Evolutionary conservation across 257 asterid genomes (phyloP), one percentile per base, ranked within the genome.

Genomic region (Rubia yunnanensis): DNA sequence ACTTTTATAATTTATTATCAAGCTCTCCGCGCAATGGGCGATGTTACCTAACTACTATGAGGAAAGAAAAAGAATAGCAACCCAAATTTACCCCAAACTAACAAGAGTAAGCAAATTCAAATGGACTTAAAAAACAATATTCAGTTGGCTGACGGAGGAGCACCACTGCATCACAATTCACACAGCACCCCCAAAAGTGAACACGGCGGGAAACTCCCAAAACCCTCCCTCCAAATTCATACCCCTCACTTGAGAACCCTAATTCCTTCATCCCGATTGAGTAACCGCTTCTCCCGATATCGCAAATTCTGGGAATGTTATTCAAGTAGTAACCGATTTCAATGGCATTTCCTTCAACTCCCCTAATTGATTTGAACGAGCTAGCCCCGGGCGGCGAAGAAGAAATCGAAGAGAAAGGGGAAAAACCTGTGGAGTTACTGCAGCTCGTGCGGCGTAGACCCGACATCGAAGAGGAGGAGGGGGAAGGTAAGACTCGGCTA

Each of bases 131-230:
- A 52, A 53, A 53, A 20, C 59, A 53, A 10, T 23, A 53, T 53
- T 53, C 28, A 53, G 15, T 6, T 3, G 52, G 7, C 44, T 7
- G 44, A 18, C 53, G 5, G 53, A 46, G 27, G 57, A 48, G 54
- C 26, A n/a, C 59, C 59, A 23, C 24, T 26, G 57, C 59, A 53
- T 20, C 59, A 53, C 59, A 23, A 20, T 53, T 53, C 31, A 23
- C 31, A 18, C 63, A 4, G 18, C 63, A 1, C 31, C 48, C 48
- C 48, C 10, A 39, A 39, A 28, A 36, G 10, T 59, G 2, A 59
- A 36, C 64, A 72, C 86, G 92, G 92, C 89, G 92, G 89, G 92
- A 87, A 87, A 83, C 65, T 70, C 73, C 77, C 80, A 46, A 68
- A 79, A 74, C 52, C 73, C 73, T 66, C 76, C 72, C 77, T 56